These are phyloP conservation scores for Cystobasidium ongulense DNA, from an alignment of 768 basidiomycete species.

Conservation along the genomic window DNA sequence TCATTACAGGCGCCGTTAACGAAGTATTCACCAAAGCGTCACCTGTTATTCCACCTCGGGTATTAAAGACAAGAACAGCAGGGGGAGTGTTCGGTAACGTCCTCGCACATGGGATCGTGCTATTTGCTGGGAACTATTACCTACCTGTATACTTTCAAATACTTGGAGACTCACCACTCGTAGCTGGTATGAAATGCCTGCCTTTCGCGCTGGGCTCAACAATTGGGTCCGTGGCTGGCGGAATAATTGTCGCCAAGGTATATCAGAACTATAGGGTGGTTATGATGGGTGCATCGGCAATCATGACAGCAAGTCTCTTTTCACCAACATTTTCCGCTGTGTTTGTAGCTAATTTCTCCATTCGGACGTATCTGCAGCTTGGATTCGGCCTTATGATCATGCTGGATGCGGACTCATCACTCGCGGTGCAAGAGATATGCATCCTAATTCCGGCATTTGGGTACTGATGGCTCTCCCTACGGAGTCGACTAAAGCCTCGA, in stretches of 20 bases:
- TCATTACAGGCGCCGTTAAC: constrained; percentile 38
- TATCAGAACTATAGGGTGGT: constrained; percentile 16
- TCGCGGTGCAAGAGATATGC: constrained; percentile 12
- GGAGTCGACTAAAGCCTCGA: not conserved
- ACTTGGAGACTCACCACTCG: constrained; percentile 30
- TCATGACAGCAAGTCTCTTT: constrained; percentile 21
- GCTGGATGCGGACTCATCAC: constrained; percentile 37
- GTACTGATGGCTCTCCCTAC: not conserved
- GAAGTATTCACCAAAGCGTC: constrained; percentile 43
- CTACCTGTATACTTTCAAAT: constrained; percentile 36
- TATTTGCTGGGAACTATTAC: constrained; percentile 34
- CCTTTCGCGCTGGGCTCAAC: constrained; percentile 41
- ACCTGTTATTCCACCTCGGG: constrained; percentile 46
- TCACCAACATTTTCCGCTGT: too few species aligned
- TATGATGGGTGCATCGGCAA: not conserved
- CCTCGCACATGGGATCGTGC: constrained; percentile 35
- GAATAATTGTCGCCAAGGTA: constrained; percentile 34
- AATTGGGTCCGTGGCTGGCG: constrained; percentile 27
- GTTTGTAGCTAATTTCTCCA: not conserved
- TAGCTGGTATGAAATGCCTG: constrained; percentile 37
- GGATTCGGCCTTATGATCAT: constrained; percentile 37
- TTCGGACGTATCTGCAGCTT: too few species aligned
- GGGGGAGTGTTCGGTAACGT: constrained; percentile 34
- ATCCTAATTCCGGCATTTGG: constrained; percentile 25
- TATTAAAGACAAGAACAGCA: constrained; percentile 42